Evolutionary conservation across 2,329 filamentous ascomycete genomes (phyloP), one percentile per base, ranked within the genome.

Genomic region (Microcyclosporella mali): DNA sequence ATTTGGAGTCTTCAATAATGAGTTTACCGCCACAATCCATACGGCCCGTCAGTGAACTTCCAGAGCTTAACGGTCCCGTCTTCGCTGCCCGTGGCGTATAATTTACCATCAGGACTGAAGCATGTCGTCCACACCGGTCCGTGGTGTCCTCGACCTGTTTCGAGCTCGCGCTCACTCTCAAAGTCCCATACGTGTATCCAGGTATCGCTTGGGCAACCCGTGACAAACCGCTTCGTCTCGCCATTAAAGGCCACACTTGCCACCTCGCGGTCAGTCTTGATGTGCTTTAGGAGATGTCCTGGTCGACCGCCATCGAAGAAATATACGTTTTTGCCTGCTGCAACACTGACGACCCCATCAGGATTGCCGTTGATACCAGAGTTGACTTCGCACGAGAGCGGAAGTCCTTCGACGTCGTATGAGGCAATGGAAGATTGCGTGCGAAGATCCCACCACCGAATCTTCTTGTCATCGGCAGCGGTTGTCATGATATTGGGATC

Each of bases 161-260:
- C 92, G 33, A 95, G 70, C 65, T 95, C 88, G 52, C 78, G 75
- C 56, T 84, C 84, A 37, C 83, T 82, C 46, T 95, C 88, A 67
- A 88, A 90, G 58, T 88, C 81, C 70, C 94, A 94, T 4, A 97
- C 85, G 47, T 87, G 82, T n/a, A 92, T 90, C 90, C 90, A 98
- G 0, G 92, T 97, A 60, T 95, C 90, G 30, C 83, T 85, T 50
- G 86, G 85, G 63, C 89, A 88, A 47, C 92, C 92, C 14, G 94
- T 94, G 9, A 97, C 85, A 57, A 95, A 81, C 57, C 86, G 87
- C 47, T 84, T 78, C 43, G 85, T 81, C 50, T 82, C 82, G 44
- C 86, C 78, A 59, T 97, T 90, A 3, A 98, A 72, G 0, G 86
- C 87, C 6, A 95, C 92, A 58, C 88, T 94, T 2, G 89, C 89